Percentiles rank a stretch among this genome's conserved stretches.
Conservation (phyloP, 805 yeast species). For the Groenewaldozyma tartarivorans region DNA sequence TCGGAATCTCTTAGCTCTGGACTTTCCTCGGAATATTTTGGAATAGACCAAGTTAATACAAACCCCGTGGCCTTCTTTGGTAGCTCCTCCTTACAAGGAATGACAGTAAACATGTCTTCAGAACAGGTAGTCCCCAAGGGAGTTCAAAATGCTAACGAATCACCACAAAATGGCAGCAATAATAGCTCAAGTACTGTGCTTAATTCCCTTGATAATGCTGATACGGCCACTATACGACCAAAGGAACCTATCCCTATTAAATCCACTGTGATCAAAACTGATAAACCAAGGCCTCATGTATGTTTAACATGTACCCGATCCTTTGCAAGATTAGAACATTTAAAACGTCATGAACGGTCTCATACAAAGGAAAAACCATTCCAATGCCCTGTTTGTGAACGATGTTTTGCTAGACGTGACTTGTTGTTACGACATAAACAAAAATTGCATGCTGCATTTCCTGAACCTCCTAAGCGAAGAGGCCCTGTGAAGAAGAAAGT, state of each 20-base stretch:
- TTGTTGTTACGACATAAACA: constrained; percentile 81
- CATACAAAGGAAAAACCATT: constrained; percentile 96
- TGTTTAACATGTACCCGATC: constrained; percentile 90
- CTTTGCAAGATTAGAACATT: constrained; percentile 89
- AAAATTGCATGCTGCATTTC: constrained; percentile 55
- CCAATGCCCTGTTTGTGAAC: constrained; percentile 92
- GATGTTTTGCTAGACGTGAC: constrained; percentile 83
- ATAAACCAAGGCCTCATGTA: constrained; percentile 88
- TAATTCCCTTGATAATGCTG: background rate
- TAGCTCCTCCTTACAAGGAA: too few species aligned
- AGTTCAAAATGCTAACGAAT: too few species aligned
- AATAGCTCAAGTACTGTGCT: background rate
- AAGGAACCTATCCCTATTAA: constrained; percentile 76
- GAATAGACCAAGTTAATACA: too few species aligned
- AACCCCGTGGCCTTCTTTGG: too few species aligned
- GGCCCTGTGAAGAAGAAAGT: background rate
- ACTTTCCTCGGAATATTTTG: too few species aligned
- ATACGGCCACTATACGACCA: constrained; percentile 8
- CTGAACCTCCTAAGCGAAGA: constrained; percentile 17
- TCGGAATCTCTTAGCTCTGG: too few species aligned
- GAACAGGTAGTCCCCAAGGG: too few species aligned
- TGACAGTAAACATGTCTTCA: too few species aligned
- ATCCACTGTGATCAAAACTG: constrained; percentile 74
- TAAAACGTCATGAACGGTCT: constrained; percentile 86
- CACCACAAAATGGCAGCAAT: too few species aligned